Base-by-base conservation (phyloP, 192 early-diverging fungal genomes). In the Podila clonocystis region DNA sequence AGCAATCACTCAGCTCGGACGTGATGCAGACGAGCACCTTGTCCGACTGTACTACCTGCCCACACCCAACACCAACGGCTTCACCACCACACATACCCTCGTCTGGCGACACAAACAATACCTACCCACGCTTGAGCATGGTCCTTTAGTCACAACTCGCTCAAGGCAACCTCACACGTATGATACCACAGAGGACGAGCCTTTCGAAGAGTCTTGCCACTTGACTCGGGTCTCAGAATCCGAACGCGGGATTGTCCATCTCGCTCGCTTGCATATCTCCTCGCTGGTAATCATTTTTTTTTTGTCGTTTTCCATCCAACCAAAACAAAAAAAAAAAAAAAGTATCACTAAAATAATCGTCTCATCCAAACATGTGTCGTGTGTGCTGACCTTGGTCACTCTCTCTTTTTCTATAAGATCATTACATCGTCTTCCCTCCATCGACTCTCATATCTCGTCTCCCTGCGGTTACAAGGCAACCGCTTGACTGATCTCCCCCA, bases 1-100 rank as follows among this genome's bases (percentile, higher is more conserved):
- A 2, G 64, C 67, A 20, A 73, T 80, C 30, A 22, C 64, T 19
- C 65, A 80, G 33, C 71, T 69, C n/a, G 77, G 70, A 3, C 45
- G 65, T 22, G 62, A 49, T 26, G 55, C 65, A 45, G 70, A 73
- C 36, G 68, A 72, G 20, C 77, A 80, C 30, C 60, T 72, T n/a
- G 77, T 80, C n/a, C 70, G 66, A 17, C 66, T 80, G n/a, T 80
- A 73, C 58, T 73, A 73, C 68, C 67, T 80, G 5, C 77, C 77
- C 15, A 80, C 77, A 15, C 66, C 70, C n/a, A 31, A 57, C 7
- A 80, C 77, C 57, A 73, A 73, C 57, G 77, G 77, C 2, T 80
- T 80, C 52, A 73, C 77, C 1, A 80, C 77, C 1, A 69, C 77
- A 3, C 77, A 80, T 48, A 80, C 77, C 22, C 50, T 80, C 48